These are phyloP conservation scores for Colletotrichum sp. DNA, from an alignment of 2,329 filamentous ascomycete species.

Conservation along the genomic window DNA sequence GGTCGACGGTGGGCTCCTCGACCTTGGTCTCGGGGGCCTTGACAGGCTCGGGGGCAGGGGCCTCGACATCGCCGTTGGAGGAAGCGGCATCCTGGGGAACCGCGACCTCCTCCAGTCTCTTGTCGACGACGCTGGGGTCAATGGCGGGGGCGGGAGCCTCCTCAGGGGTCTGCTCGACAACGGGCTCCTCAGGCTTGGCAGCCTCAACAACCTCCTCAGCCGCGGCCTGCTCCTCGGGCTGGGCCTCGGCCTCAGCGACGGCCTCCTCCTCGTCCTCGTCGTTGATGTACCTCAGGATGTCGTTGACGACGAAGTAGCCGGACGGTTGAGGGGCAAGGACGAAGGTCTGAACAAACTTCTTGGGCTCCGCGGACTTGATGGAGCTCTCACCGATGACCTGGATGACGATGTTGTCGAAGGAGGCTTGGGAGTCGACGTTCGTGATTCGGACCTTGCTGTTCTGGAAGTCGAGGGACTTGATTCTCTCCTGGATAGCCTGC, in stretches of 20 bases:
- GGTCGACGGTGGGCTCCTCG: slow-evolving; percentile 40
- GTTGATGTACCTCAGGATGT: slow-evolving; percentile 93
- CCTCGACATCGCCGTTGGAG: slow-evolving; percentile 36
- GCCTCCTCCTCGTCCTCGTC: slow-evolving; percentile 79
- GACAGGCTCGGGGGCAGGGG: slow-evolving; percentile 36
- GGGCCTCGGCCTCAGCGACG: slow-evolving; percentile 36
- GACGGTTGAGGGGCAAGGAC: slow-evolving; percentile 95
- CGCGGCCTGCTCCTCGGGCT: slow-evolving; percentile 36
- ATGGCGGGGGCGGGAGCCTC: slow-evolving; percentile 28
- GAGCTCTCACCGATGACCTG: slow-evolving; percentile 98
- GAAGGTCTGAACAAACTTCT: slow-evolving; percentile 98
- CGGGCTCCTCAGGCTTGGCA: slow-evolving; percentile 31
- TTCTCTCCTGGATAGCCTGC: slow-evolving; percentile 91
- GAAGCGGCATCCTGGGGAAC: slow-evolving; percentile 39
- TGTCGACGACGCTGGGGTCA: slow-evolving; percentile 65
- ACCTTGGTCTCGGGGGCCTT: slow-evolving; percentile 32
- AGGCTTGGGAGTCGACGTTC: slow-evolving; percentile 96
- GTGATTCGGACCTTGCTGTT: slow-evolving; percentile 98
- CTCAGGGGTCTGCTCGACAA: slow-evolving; percentile 29
- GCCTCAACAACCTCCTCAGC: slow-evolving; percentile 53
- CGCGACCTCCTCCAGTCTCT: slow-evolving; percentile 74
- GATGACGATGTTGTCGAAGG: slow-evolving; percentile 92
- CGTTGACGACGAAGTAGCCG: slow-evolving; percentile 97
- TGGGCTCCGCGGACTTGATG: slow-evolving; percentile 88
- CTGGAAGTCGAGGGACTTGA: slow-evolving; percentile 91